phyloP scores from a whole-genome alignment of 495 filamentous ascomycete genomes.

The Penicillium odoratum region DNA sequence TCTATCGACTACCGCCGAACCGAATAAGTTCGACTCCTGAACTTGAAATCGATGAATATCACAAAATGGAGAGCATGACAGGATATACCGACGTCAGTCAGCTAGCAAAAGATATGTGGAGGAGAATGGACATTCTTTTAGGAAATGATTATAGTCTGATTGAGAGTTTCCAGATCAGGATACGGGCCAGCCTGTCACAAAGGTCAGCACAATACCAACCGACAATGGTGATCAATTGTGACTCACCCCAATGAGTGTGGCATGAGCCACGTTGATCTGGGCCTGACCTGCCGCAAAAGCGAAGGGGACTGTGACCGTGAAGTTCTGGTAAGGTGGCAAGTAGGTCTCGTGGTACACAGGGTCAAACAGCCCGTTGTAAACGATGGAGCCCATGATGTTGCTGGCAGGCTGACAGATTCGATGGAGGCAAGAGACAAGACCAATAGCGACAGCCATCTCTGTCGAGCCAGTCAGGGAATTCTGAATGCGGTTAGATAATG shows the following conservation, averaged over 20 bases:
- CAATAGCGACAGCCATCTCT: slow-evolving; percentile 2
- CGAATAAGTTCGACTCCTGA: background rate
- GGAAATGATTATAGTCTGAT: background rate
- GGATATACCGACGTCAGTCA: background rate
- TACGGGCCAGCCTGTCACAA: background rate
- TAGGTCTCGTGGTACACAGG: slow-evolving; percentile 3
- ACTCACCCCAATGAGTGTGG: slow-evolving; percentile 3
- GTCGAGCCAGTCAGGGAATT: background rate
- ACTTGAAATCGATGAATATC: background rate
- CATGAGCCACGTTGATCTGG: slow-evolving; percentile 4
- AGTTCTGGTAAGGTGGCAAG: slow-evolving; percentile 4
- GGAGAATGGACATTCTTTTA: background rate
- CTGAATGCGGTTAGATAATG: background rate
- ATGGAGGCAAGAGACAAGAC: background rate
- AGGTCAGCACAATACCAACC: background rate
- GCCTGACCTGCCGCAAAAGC: background rate
- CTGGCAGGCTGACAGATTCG: background rate
- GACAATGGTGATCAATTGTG: background rate
- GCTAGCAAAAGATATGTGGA: background rate
- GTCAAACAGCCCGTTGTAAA: slow-evolving; percentile 1
- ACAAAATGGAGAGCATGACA: background rate
- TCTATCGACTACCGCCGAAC: background rate
- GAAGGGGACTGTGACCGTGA: background rate
- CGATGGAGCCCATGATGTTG: background rate
- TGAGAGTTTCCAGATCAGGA: background rate